Conservation (phyloP, 2,329 filamentous ascomycete genomes). For the Scedosporium minutisporum region DNA sequence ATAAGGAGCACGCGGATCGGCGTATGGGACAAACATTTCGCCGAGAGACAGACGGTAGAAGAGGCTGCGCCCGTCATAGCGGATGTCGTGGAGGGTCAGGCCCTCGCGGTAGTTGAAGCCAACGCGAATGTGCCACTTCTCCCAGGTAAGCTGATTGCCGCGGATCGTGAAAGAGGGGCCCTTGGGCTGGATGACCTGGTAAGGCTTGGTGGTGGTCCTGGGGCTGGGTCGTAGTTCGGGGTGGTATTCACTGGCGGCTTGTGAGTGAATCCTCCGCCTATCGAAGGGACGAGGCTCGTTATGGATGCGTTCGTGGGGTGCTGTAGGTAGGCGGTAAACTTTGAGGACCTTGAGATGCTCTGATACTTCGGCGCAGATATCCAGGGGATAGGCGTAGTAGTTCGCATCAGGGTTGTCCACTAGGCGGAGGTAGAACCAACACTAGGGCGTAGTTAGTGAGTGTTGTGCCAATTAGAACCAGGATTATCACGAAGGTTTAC, state of each 20-base stretch:
- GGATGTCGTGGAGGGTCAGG: slow-evolving; percentile 57
- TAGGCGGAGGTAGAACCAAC: slow-evolving; percentile 27
- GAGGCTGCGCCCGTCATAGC: slow-evolving; percentile 55
- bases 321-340: slow-evolving; percentile 36
- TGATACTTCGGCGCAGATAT: slow-evolving; percentile 41
- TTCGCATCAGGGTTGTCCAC: slow-evolving; percentile 37
- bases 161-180: slow-evolving; percentile 33
- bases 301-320: slow-evolving; percentile 27
- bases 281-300: slow-evolving; percentile 26
- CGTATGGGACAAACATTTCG: slow-evolving; percentile 65
- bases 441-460: slow-evolving; percentile 14
- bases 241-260: slow-evolving; percentile 30
- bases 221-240: slow-evolving; percentile 17
- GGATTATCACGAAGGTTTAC: slow-evolving; percentile 17
- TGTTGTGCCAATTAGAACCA: too few species aligned
- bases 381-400: slow-evolving; percentile 47
- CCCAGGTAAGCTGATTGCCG: slow-evolving; percentile 40
- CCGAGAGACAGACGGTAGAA: slow-evolving; percentile 58
- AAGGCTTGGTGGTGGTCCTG: slow-evolving; percentile 24
- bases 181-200: slow-evolving; percentile 26
- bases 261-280: slow-evolving; percentile 27
- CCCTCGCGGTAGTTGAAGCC: slow-evolving; percentile 63
- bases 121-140: slow-evolving; percentile 60
- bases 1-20: slow-evolving; percentile 52
- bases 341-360: slow-evolving; percentile 38